Conservation (phyloP, 1,284 basidiomycete species). For the Mycena citricolor region DNA sequence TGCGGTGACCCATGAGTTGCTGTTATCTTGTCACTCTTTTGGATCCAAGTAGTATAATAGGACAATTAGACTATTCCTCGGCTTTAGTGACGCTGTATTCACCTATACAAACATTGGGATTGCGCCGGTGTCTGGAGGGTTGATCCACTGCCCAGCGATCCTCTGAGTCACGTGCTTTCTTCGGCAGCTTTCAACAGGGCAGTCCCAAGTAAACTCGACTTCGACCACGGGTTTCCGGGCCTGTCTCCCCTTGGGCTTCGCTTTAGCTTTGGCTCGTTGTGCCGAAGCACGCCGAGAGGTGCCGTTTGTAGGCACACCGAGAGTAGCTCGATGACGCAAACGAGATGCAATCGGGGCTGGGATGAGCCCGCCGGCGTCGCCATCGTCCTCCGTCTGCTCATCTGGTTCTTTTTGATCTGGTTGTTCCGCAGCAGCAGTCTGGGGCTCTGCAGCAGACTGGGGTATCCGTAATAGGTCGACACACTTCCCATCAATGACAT, state of each 20-base stretch:
- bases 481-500: slow-evolving; percentile 75
- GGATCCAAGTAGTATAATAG: no score
- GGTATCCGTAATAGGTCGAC: slow-evolving; percentile 54
- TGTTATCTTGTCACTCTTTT: no score
- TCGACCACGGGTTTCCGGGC: no score
- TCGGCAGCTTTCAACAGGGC: slow-evolving; percentile 60
- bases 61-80: no score
- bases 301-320: no score
- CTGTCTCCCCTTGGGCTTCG: no score
- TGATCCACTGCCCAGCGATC: slow-evolving; percentile 52
- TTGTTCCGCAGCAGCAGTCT: no score
- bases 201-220: slow-evolving; percentile 62
- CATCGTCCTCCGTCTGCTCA: slow-evolving; percentile 7
- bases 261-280: no score
- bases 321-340: no score
- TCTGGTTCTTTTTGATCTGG: slow-evolving; percentile 17
- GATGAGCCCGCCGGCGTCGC: slow-evolving; percentile 15
- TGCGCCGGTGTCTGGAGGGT: slow-evolving; percentile 34
- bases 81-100: no score
- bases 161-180: slow-evolving; percentile 55
- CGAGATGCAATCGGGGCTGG: no score
- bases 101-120: slow-evolving; percentile 51
- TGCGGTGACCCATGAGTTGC: slow-evolving; percentile 25
- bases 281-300: no score
- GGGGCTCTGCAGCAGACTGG: slow-evolving; percentile 38